phyloP scores from a whole-genome alignment of 805 yeast species.

The Phaffomyces thermotolerans region DNA sequence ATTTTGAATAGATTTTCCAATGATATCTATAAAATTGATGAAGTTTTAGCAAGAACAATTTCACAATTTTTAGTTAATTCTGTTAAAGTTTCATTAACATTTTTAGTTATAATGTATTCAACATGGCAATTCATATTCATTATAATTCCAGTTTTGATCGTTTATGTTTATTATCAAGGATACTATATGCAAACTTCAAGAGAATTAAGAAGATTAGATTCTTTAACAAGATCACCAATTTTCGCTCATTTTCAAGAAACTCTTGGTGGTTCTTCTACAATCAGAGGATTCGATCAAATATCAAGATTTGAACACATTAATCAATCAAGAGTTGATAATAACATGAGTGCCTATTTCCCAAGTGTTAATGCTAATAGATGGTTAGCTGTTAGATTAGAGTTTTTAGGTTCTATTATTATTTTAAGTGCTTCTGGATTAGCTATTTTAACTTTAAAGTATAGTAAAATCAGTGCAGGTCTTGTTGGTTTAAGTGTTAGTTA shows the following conservation, averaged over 20 bases:
- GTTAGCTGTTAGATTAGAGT: slow-evolving; percentile 92
- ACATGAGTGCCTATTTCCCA: slow-evolving; percentile 90
- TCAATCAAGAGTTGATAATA: slow-evolving; percentile 68
- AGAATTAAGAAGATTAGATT: slow-evolving; percentile 76
- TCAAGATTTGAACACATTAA: slow-evolving; percentile 58
- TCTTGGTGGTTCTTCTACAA: slow-evolving; percentile 64
- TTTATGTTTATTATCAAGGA: slow-evolving; percentile 68
- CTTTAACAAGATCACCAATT: slow-evolving; percentile 72
- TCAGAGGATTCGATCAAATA: slow-evolving; percentile 66
- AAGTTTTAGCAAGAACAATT: slow-evolving; percentile 62
- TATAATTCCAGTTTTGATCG: slow-evolving; percentile 57
- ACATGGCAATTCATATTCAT: slow-evolving; percentile 82
- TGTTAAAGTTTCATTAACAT: slow-evolving; percentile 62
- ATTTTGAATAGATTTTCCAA: slow-evolving; percentile 84
- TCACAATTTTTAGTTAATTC: slow-evolving; percentile 58
- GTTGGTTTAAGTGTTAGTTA: slow-evolving; percentile 93
- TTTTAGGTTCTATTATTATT: slow-evolving; percentile 83
- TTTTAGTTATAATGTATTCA: slow-evolving; percentile 72
- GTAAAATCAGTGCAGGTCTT: slow-evolving; percentile 77
- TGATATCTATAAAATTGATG: slow-evolving; percentile 87
- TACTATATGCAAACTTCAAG: slow-evolving; percentile 71
- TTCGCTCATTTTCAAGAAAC: slow-evolving; percentile 84
- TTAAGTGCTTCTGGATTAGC: slow-evolving; percentile 80
- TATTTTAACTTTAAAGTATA: slow-evolving; percentile 50
- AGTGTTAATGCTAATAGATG: slow-evolving; percentile 91